phyloP scores from a whole-genome alignment of 352 stramenopile species.

The Halophytophthora batemanensis region DNA sequence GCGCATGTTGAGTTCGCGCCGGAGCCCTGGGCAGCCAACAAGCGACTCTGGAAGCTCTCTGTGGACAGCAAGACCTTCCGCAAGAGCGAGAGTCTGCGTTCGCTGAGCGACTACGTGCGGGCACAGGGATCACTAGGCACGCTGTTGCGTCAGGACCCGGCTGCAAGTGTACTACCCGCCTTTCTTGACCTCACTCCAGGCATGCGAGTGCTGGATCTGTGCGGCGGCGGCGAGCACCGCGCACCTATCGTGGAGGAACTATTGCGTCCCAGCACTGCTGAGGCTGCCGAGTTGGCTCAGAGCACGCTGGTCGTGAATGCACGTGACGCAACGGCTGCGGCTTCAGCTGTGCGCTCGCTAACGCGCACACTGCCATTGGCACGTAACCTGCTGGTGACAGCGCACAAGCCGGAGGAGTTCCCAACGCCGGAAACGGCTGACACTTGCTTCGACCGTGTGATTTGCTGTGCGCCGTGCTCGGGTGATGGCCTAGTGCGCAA shows the following conservation, averaged over 20 bases:
- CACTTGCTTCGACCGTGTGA: conserved; percentile 95
- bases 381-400: conserved; percentile 53
- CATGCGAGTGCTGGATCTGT: conserved; percentile 74
- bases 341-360: conserved; percentile 51
- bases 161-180: conserved; percentile 93
- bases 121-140: conserved; percentile 84
- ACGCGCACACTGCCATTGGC: conserved; percentile 51
- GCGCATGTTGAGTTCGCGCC: conserved; percentile 47
- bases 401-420: conserved; percentile 74
- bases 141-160: conserved; percentile 94
- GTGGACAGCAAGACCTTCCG: conserved; percentile 80
- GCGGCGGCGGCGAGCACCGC: conserved; percentile 63
- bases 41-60: conserved; percentile 76
- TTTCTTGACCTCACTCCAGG: conserved; percentile 90
- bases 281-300: conserved; percentile 10
- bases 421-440: conserved; percentile 31
- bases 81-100: conserved; percentile 83
- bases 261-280: conserved; percentile 14
- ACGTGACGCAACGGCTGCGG: conserved; percentile 47
- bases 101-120: conserved; percentile 92
- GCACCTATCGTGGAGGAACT: conserved; percentile 56
- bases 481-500: conserved; percentile 99
- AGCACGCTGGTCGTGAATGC: conserved; percentile 74
- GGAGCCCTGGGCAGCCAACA: conserved; percentile 63
- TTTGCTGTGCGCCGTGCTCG: conserved; percentile 98